Evolutionary conservation across 306 rosid species (phyloP), one percentile per base, ranked within the genome.

Genomic region (Ormosia emarginata): DNA sequence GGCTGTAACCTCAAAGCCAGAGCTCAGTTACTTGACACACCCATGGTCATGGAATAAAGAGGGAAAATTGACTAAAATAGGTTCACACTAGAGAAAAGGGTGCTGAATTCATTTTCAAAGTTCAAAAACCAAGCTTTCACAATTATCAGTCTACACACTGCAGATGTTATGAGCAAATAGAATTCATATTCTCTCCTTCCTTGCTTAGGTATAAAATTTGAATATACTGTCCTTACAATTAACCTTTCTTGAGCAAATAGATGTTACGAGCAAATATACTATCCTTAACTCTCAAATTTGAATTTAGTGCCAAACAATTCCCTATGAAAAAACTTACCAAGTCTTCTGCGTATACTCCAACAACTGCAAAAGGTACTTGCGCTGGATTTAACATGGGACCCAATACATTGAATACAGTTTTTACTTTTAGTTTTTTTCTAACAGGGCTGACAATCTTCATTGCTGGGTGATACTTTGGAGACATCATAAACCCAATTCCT

Each of bases 301-400:
- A 73, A 78, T 57, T 46, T 14, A 57, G 37, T 4, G 58, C 63
- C 7, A 8, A 17, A 39, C 24, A 71, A 52, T 53, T 47, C 59
- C 68, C 34, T 9, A 39, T 53, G 14, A 77, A 49, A 47, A 32
- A 78, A 63, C 82, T 74, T 84, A 95, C 99, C 86, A 95, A 82
- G 69, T 92, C 93, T 79, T 93, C 94, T 2, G 84, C 32, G 83
- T 91, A 95, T 61, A 95, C 99, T 10, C 99, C 99, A 46, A 95
- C 99, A 84, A 95, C 99, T 10, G 99, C 99, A 68, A 59, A 95
- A 52, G 94, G 87, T 29, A 91, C 98, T 71, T 84, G 81, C 9
- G 99, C 97, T 53, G 99, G 99, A 88, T 95, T 95, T 84, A 95
- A 86, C 98, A 93, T 68, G 13, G 99, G 98, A 67, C 99, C 98